Evolutionary conservation across 225 moss, liverwort and hornwort species (phyloP), one percentile per base, ranked within the genome.

Genomic region (Physcomitrium patens): DNA sequence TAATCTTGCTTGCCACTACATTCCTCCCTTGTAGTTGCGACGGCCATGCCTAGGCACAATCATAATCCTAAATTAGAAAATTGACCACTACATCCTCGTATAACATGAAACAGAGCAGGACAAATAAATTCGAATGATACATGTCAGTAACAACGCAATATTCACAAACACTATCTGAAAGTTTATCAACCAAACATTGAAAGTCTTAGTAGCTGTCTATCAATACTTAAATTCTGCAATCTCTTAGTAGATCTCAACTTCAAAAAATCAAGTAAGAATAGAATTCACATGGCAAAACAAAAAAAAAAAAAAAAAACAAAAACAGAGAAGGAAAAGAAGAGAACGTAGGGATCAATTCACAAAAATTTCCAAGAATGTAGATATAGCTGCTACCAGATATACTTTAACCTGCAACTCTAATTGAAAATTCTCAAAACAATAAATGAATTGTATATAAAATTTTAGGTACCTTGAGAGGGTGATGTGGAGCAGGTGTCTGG

Each of bases 21-120:
- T 99, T 99, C 83, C 95, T 89, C 48, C 99, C 99, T 85, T 99
- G 99, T 52, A 86, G 74, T 78, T 99, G 99, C 79, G 80, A 80
- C n/a, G 95, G 88, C 99, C 99, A 99, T 24, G 95, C 88, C 93
- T 94, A 65, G 65, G 68, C 51, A 81, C 17, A 63, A 71, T 41
- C 65, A 62, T 72, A 65, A 44, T 3, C 56, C 56, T 42, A 48
- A 61, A 61, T 77, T 70, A 79, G 64, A 0, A 53, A 46, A 80
- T 77, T 52, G 54, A 31, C 43, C 28, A 50, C 41, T 27, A 64
- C 22, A 60, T 15, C 49, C 62, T 50, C 62, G 31, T 37, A 37
- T 48, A 50, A 60, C 73, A 70, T 28, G 37, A 52, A 73, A 70
- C 12, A 71, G 69, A 43, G 46, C 64, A 67, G 60, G 67, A 18